Conservation (phyloP, 345 rosid species). For the Hibiscus trionum region DNA sequence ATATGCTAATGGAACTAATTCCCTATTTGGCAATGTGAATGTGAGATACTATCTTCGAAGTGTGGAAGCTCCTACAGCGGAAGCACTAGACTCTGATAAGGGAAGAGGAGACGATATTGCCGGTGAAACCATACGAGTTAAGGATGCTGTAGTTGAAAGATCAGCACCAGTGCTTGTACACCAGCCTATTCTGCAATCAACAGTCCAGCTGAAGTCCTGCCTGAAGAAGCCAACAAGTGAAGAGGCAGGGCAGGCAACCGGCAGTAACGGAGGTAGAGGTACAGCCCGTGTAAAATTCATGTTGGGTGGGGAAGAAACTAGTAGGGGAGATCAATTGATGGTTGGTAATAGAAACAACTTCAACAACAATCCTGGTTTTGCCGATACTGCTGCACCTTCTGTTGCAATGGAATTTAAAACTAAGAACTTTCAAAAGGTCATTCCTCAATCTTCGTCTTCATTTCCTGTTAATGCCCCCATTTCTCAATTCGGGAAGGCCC, state of each 20-base stretch:
- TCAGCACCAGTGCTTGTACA: conserved; percentile 18
- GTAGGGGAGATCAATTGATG: conserved; percentile 40
- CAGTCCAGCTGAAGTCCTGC: conserved; percentile 68
- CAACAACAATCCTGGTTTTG: conserved; percentile 51
- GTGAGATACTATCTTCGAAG: conserved; percentile 67
- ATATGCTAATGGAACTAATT: conserved; percentile 58
- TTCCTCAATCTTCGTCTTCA: conserved; percentile 40
- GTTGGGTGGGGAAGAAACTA: conserved; percentile 77
- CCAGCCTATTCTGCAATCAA: conserved; percentile 30
- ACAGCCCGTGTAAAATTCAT: conserved; percentile 84
- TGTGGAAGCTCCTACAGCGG: conserved; percentile 55
- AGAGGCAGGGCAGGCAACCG: conserved; percentile 26
- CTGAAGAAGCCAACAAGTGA: conserved; percentile 65
- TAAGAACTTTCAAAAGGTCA: conserved; percentile 75
- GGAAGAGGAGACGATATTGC: conserved; percentile 31
- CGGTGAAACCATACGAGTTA: conserved; percentile 24
- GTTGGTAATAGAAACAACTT: conserved; percentile 47
- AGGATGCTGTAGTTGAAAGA: conserved; percentile 36
- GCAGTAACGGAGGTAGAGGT: conserved; percentile 49
- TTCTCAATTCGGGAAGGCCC: conserved; percentile 40
- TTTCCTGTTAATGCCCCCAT: conserved; percentile 37
- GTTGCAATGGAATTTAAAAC: conserved; percentile 84
- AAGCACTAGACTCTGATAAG: conserved; percentile 44
- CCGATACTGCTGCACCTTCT: conserved; percentile 52
- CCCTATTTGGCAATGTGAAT: conserved; percentile 63